Conservation (phyloP, 2,329 filamentous ascomycete genomes). For the Colletotrichum lini region DNA sequence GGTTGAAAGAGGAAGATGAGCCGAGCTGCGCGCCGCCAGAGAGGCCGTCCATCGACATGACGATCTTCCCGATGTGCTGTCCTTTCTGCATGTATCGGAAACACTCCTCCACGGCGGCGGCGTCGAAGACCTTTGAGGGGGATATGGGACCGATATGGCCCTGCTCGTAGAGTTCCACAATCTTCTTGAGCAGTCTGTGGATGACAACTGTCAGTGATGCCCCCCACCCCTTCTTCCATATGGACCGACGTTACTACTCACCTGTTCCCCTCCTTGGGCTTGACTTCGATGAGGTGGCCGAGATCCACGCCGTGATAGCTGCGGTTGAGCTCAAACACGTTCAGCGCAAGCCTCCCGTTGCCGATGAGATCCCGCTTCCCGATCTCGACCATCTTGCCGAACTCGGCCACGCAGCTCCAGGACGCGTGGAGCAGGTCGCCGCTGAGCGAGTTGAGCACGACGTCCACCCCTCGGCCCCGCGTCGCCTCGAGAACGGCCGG, state of each 20-base stretch:
- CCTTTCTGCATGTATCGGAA: slow-evolving; percentile 58
- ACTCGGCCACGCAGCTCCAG: slow-evolving; percentile 57
- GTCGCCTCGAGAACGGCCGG: slow-evolving; percentile 46
- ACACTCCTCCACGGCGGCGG: slow-evolving; percentile 51
- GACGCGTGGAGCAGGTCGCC: slow-evolving; percentile 55
- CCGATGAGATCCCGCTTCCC: slow-evolving; percentile 57
- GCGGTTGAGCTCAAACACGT: slow-evolving; percentile 46
- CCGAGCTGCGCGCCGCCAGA: not conserved
- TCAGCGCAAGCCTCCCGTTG: slow-evolving; percentile 58
- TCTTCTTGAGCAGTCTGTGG: slow-evolving; percentile 5
- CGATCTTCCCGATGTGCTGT: slow-evolving; percentile 58
- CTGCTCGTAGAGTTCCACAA: slow-evolving; percentile 21
- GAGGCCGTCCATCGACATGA: slow-evolving; percentile 44
- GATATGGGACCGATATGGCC: slow-evolving; percentile 40
- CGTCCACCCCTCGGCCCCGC: slow-evolving; percentile 47
- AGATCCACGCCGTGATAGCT: slow-evolving; percentile 45
- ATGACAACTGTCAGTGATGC: not conserved
- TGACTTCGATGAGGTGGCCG: slow-evolving; percentile 31
- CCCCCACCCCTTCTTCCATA: too few relatives aligned
- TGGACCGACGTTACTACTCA: not conserved
- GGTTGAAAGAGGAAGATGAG: slow-evolving; percentile 1
- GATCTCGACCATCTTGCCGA: slow-evolving; percentile 59
- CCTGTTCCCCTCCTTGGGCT: slow-evolving; percentile 20
- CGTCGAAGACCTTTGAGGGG: slow-evolving; percentile 44
- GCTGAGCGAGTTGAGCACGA: slow-evolving; percentile 54